These are phyloP conservation scores for Didymella segeticola DNA, from an alignment of 2,329 filamentous ascomycete species.

Conservation along the genomic window DNA sequence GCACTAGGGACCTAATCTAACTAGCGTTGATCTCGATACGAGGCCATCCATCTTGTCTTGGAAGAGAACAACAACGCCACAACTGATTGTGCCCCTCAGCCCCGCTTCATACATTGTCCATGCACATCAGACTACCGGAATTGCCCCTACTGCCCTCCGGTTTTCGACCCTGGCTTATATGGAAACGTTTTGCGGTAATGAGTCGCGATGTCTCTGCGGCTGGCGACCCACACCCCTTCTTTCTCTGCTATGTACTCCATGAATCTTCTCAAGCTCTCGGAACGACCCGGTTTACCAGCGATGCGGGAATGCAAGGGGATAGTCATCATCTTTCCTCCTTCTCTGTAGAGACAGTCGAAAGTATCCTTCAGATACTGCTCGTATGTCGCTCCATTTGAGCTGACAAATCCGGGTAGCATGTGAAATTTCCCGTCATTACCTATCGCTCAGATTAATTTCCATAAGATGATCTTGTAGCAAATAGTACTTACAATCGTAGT, in stretches of 20 bases:
- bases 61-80: too few species aligned
- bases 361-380: slow-evolving; percentile 52
- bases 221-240: slow-evolving; percentile 63
- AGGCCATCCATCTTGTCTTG: too few species aligned
- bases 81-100: too few species aligned
- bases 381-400: slow-evolving; percentile 1
- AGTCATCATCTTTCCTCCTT: slow-evolving; percentile 63
- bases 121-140: too few species aligned
- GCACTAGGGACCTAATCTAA: too few species aligned
- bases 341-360: slow-evolving; percentile 62
- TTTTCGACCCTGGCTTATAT: slow-evolving; percentile 43
- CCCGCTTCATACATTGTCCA: too few species aligned
- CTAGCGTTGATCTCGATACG: too few species aligned
- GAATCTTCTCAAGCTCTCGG: slow-evolving; percentile 59
- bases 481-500: slow-evolving; percentile 39
- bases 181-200: slow-evolving; percentile 57
- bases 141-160: slow-evolving; percentile 16
- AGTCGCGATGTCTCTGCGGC: slow-evolving; percentile 60
- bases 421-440: slow-evolving; percentile 15
- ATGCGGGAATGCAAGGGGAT: slow-evolving; percentile 60
- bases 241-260: slow-evolving; percentile 61
- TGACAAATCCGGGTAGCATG: slow-evolving; percentile 1
- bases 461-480: too few species aligned
- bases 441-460: too few species aligned
- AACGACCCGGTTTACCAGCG: slow-evolving; percentile 60